These are phyloP conservation scores for Neopestalotiopsis sp. DNA, from an alignment of 2,329 filamentous ascomycete genomes.

Conservation along the genomic window DNA sequence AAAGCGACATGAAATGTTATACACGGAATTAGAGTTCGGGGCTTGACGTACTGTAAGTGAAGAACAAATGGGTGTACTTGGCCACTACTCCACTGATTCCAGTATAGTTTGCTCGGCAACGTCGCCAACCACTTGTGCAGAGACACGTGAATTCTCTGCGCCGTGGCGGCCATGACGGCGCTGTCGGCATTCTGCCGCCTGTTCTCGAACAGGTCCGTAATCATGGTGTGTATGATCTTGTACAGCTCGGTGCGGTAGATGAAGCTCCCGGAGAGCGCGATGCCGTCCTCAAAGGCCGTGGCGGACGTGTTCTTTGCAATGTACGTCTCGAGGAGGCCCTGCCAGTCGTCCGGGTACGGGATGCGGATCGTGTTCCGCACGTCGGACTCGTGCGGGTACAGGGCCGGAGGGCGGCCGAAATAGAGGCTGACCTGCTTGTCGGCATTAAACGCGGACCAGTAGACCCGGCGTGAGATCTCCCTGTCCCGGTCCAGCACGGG, in stretches of 20 bases:
- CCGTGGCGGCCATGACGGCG: slow-evolving; percentile 46
- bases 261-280: slow-evolving; percentile 49
- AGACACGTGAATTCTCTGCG: slow-evolving; percentile 51
- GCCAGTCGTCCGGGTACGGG: slow-evolving; percentile 55
- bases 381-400: slow-evolving; percentile 55
- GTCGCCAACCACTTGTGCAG: slow-evolving; percentile 52
- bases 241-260: slow-evolving; percentile 53
- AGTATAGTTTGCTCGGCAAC: slow-evolving; percentile 53
- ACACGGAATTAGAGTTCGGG: too few relatives aligned
- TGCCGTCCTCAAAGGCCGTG: slow-evolving; percentile 53
- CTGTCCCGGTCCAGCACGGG: slow-evolving; percentile 49
- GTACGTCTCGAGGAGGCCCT: slow-evolving; percentile 52
- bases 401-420: slow-evolving; percentile 55
- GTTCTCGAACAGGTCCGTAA: slow-evolving; percentile 57
- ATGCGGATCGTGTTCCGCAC: slow-evolving; percentile 54
- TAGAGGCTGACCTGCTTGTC: slow-evolving; percentile 58
- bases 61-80: slow-evolving; percentile 52
- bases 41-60: slow-evolving; percentile 45
- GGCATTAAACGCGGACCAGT: slow-evolving; percentile 56
- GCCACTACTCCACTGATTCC: slow-evolving; percentile 57
- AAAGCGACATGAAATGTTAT: too few relatives aligned
- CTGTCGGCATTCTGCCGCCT: slow-evolving; percentile 46
- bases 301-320: slow-evolving; percentile 49
- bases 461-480: slow-evolving; percentile 54
- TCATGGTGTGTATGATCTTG: slow-evolving; percentile 57